Evolutionary conservation across 1,139 yeast genomes (phyloP), one percentile per base, ranked within the genome.

Genomic region (Zygosaccharomyces sapae): DNA sequence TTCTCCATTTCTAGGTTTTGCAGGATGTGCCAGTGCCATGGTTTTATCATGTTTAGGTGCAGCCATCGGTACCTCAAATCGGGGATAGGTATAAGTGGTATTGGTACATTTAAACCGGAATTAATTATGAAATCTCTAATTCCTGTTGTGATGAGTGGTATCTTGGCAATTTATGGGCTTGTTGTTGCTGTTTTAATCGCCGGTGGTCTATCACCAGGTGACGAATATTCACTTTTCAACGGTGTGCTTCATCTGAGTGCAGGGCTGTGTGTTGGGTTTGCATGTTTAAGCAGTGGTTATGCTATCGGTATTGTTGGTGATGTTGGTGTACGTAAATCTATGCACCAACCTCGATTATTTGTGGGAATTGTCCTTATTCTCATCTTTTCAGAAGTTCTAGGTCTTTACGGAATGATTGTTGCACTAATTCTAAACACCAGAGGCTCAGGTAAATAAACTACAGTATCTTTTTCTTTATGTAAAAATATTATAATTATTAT

Each of bases 221-320:
- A 82, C 56, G 77, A 79, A 43, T 90, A 92, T 69, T 82, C 97
- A 4, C 74, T 92, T 43, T 92, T 87, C 73, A 87, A 90, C 62
- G 98, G 98, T 33, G 88, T 89, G 66, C 89, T 94, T 90, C 98
- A 92, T 72, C 76, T 92, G 66, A 94, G 95, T 45, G 90, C 97
- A 68, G 98, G 98, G 5, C 73, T 92, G 49, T 81, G 95, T 33
- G 98, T 94, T 43, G 98, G 98, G 24, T 86, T 92, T 63, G 88
- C 97, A 3, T 95, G 97, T 68, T 77, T 92, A 64, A 95, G 97
- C 51, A 90, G 96, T 55, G 98, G 98, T 49, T 92, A 87, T 68
- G 96, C 98, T 59, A 92, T 92, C 73, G 98, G 98, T 57, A 89
- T 92, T 55, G 98, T 92, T 46, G 98, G 98, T 57, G 98, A 92